These are phyloP conservation scores for Eucalyptus cloeziana DNA, from an alignment of 345 rosid genomes.

Conservation along the genomic window DNA sequence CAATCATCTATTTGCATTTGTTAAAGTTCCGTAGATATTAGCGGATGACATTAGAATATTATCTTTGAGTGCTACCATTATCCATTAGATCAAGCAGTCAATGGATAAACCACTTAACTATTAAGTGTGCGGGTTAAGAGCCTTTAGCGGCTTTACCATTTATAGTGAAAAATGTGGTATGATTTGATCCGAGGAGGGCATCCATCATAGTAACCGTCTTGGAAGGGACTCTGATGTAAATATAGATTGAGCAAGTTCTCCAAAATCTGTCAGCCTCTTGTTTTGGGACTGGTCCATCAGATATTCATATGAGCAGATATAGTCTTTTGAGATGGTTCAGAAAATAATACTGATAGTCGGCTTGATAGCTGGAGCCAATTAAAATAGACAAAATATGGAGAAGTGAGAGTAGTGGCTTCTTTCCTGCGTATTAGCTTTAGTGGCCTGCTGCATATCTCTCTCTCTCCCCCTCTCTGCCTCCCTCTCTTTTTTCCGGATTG, in stretches of 20 bases:
- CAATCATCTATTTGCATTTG: background rate
- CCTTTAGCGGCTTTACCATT: background rate
- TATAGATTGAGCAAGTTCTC: background rate
- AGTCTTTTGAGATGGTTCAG: background rate
- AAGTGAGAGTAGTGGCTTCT: background rate
- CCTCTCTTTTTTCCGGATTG: background rate
- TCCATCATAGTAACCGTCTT: background rate
- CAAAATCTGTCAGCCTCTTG: background rate
- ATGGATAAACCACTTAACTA: background rate
- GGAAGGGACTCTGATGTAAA: background rate
- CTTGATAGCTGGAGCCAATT: background rate
- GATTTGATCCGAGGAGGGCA: background rate
- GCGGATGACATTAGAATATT: background rate
- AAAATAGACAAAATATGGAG: background rate
- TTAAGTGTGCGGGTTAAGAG: background rate
- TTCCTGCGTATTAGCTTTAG: background rate
- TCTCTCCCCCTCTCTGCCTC: background rate
- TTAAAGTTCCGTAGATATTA: background rate
- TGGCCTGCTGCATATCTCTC: background rate
- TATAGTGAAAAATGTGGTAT: background rate
- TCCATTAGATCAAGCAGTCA: background rate
- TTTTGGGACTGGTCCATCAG: background rate
- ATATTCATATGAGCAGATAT: background rate
- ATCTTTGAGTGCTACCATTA: background rate
- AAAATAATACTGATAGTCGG: background rate